Percentiles rank a stretch among this genome's conserved stretches.
Conservation (phyloP, 2,329 filamentous ascomycete genomes). For the Westerdykella sp. region DNA sequence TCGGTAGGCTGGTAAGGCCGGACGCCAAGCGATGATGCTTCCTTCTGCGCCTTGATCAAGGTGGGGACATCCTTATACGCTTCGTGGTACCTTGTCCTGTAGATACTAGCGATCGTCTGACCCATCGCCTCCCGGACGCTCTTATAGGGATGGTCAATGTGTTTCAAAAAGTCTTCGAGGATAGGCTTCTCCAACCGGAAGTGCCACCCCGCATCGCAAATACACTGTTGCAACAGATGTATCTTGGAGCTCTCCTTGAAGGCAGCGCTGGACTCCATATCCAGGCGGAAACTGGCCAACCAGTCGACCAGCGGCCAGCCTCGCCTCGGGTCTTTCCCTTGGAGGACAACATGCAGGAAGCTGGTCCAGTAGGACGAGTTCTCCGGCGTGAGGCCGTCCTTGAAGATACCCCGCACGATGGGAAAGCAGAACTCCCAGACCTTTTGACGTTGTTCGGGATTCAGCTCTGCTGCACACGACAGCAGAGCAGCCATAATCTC, state of each 20-base stretch:
- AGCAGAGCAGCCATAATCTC: constrained; percentile 88
- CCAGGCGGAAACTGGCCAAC: constrained; percentile 77
- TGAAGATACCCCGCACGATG: constrained; percentile 76
- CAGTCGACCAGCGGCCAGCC: constrained; percentile 79
- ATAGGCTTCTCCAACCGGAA: constrained; percentile 88
- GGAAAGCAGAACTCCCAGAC: constrained; percentile 90
- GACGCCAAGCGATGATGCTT: constrained; percentile 72
- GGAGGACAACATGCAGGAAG: constrained; percentile 81
- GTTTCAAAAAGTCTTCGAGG: constrained; percentile 76
- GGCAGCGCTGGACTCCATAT: constrained; percentile 91
- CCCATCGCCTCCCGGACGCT: constrained; percentile 93
- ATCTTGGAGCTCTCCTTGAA: constrained; percentile 99
- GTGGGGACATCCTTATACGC: constrained; percentile 74
- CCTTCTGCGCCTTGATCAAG: constrained; percentile 72
- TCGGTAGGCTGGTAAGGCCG: constrained; percentile 73
- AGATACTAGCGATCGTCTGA: constrained; percentile 78
- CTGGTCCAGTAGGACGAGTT: constrained; percentile 94
- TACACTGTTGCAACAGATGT: constrained; percentile 78
- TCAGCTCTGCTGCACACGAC: constrained; percentile 71
- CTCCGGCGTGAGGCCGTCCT: constrained; percentile 89
- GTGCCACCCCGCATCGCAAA: constrained; percentile 90
- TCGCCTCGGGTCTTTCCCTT: constrained; percentile 82
- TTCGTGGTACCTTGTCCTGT: constrained; percentile 88
- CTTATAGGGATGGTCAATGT: constrained; percentile 97
- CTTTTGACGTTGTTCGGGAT: constrained; percentile 63